phyloP scores from a whole-genome alignment of 2,329 filamentous ascomycete genomes.

The Laburnicola sp. region DNA sequence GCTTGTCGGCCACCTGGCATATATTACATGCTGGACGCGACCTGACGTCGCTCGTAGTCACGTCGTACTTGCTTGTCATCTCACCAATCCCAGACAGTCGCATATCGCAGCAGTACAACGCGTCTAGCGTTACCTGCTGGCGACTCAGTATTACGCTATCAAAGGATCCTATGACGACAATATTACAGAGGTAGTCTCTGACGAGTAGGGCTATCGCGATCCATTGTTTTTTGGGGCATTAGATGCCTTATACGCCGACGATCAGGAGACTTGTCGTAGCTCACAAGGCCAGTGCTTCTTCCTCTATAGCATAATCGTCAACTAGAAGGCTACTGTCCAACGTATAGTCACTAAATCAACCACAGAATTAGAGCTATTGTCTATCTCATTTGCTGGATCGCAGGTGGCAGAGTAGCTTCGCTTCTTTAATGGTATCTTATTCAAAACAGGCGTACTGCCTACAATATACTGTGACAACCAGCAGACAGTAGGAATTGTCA shows the following conservation, averaged over 20 bases:
- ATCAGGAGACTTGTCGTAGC: slow-evolving; percentile 8
- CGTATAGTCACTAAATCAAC: slow-evolving; percentile 18
- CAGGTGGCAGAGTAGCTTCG: slow-evolving; percentile 12
- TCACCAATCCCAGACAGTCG: slow-evolving; percentile 18
- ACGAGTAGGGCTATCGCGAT: not conserved
- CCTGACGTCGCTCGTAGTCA: slow-evolving; percentile 18
- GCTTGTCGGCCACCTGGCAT: too few species aligned
- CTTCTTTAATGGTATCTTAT: slow-evolving; percentile 6
- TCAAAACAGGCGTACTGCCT: not conserved
- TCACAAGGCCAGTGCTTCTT: slow-evolving; percentile 20
- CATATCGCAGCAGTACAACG: slow-evolving; percentile 8
- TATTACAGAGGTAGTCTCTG: slow-evolving; percentile 1
- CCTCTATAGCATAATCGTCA: slow-evolving; percentile 15
- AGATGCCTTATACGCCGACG: slow-evolving; percentile 20
- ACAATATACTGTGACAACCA: slow-evolving; percentile 13
- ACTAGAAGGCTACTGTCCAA: slow-evolving; percentile 21
- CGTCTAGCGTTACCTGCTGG: slow-evolving; percentile 5
- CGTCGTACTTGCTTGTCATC: slow-evolving; percentile 11
- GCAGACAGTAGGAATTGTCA: slow-evolving; percentile 12
- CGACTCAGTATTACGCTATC: slow-evolving; percentile 7
- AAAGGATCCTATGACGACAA: not conserved
- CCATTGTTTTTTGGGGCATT: slow-evolving; percentile 14
- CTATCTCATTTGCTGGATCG: slow-evolving; percentile 9
- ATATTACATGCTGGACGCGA: slow-evolving; percentile 11
- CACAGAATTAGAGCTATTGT: slow-evolving; percentile 20